Conservation (phyloP, 2,329 filamentous ascomycete genomes). For the Penicillium sp. region DNA sequence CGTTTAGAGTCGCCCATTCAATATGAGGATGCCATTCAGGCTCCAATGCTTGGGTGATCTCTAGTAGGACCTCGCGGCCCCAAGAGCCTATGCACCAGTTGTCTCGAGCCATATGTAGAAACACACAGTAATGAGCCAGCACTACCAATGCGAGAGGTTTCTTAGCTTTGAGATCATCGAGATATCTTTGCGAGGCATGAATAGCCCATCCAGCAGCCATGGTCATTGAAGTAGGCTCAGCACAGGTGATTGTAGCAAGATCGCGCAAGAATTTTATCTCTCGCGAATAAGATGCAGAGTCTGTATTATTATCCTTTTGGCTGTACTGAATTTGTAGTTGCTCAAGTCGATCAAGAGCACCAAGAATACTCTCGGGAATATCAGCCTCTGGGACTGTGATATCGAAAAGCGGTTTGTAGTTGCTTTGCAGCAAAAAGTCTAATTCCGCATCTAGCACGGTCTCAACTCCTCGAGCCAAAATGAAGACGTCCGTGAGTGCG, state of each 20-base stretch:
- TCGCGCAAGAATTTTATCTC: conserved; percentile 9
- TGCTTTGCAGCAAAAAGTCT: conserved; percentile 9
- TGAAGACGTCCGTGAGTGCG: conserved; percentile 11
- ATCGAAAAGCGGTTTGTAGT: conserved; percentile 12
- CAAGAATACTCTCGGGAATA: not conserved
- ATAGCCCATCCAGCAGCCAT: conserved; percentile 25
- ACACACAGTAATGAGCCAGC: conserved; percentile 24
- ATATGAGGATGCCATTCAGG: conserved; percentile 18
- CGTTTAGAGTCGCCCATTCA: conserved; percentile 11
- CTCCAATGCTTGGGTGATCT: conserved; percentile 14
- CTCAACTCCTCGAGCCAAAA: conserved; percentile 14
- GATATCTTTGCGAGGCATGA: conserved; percentile 6
- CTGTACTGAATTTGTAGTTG: conserved; percentile 1
- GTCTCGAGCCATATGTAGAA: conserved; percentile 15
- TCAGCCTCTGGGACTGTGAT: not conserved
- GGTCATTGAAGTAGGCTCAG: conserved; percentile 20
- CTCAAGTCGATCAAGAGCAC: conserved; percentile 6
- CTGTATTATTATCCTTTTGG: not conserved
- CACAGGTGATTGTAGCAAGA: conserved; percentile 12
- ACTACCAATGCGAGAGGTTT: conserved; percentile 22
- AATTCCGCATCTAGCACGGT: conserved; percentile 1
- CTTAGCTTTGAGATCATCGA: conserved; percentile 10
- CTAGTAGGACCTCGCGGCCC: conserved; percentile 16
- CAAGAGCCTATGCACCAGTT: conserved; percentile 22
- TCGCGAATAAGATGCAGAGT: not conserved